A percentile compares a stretch with the other conserved stretches of the same genome.
phyloP scores from a whole-genome alignment of 2,329 filamentous ascomycete species.

The Stagonosporopsis cucurbitacearum region DNA sequence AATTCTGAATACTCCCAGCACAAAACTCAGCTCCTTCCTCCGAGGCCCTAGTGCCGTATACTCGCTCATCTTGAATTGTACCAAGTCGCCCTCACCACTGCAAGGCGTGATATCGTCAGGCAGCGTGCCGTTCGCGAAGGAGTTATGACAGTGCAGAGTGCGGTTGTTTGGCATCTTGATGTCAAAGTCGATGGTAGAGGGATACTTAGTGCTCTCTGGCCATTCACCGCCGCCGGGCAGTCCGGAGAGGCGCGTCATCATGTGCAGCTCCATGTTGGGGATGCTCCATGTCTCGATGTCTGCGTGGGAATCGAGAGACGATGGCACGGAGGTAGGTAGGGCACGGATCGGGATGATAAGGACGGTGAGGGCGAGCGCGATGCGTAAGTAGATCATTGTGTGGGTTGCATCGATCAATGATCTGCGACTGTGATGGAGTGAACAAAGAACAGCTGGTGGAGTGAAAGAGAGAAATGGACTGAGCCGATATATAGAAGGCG shows the following conservation, averaged over 20 bases:
- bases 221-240: constrained; percentile 28
- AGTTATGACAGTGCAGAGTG: constrained; percentile 17
- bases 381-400: background rate
- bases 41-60: background rate
- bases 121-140: constrained; percentile 23
- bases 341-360: background rate
- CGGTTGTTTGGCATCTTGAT: constrained; percentile 20
- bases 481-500: background rate
- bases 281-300: constrained; percentile 28
- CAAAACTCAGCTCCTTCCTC: constrained; percentile 7
- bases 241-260: constrained; percentile 34
- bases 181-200: constrained; percentile 33
- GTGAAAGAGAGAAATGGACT: background rate
- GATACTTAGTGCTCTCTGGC: constrained; percentile 28
- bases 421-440: background rate
- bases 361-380: background rate
- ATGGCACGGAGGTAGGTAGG: background rate
- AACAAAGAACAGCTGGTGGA: background rate
- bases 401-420: background rate
- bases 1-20: background rate
- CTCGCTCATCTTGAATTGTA: constrained; percentile 17
- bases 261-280: constrained; percentile 33
- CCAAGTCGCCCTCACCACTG: background rate
- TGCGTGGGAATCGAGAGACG: background rate
- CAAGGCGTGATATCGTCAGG: constrained; percentile 3